Evolutionary conservation across 768 basidiomycete species (phyloP).

Genomic region (Sporobolomyces roseus): DNA sequence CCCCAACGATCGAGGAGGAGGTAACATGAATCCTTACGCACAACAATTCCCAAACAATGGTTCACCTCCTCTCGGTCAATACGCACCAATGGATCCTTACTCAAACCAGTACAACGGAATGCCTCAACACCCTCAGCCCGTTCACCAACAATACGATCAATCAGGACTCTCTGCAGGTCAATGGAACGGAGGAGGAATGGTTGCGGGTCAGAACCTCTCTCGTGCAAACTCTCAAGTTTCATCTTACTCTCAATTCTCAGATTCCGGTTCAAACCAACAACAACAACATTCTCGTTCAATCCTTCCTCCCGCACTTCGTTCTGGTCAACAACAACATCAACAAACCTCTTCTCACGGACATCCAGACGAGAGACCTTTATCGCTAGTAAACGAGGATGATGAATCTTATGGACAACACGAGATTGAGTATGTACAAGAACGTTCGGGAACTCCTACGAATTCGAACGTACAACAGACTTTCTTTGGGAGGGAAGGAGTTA

Average conservation of each 20-base stretch:
- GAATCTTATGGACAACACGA: slow-evolving; percentile 2
- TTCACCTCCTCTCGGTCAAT: slow-evolving; percentile 8
- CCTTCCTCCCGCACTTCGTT: slow-evolving; percentile 9
- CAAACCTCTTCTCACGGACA: neutral
- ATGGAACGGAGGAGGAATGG: slow-evolving; percentile 2
- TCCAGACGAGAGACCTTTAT: slow-evolving; percentile 5
- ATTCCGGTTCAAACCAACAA: neutral
- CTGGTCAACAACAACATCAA: too few species aligned
- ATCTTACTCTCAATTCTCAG: slow-evolving; percentile 29
- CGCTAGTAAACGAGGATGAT: slow-evolving; percentile 20
- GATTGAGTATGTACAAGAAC: slow-evolving; percentile 1
- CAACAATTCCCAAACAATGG: neutral
- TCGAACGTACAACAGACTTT: slow-evolving; percentile 44
- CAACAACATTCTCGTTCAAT: too few species aligned
- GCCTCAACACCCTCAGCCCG: slow-evolving; percentile 6
- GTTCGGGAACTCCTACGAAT: slow-evolving; percentile 41
- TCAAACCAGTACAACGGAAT: too few species aligned
- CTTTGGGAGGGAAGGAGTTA: slow-evolving; percentile 17
- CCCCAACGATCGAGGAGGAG: neutral
- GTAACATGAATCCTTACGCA: too few species aligned
- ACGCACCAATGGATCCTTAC: slow-evolving; percentile 17
- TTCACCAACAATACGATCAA: slow-evolving; percentile 6
- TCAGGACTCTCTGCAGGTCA: neutral
- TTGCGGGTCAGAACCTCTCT: neutral
- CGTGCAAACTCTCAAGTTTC: slow-evolving; percentile 23